phyloP scores from a whole-genome alignment of 805 yeast species.

The Pichia occidentalis region DNA sequence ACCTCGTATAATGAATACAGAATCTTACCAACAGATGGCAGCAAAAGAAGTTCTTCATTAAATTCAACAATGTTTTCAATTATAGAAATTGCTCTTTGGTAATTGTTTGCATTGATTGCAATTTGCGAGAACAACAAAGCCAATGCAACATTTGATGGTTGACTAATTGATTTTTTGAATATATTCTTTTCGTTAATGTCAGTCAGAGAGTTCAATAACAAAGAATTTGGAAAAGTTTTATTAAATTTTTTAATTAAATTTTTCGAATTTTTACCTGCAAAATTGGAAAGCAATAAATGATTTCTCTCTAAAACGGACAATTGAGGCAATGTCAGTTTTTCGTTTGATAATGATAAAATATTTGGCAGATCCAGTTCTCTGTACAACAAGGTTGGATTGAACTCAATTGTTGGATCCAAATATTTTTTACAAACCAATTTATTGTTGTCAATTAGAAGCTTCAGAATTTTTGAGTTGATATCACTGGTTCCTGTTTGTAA shows the following conservation, averaged over 20 bases:
- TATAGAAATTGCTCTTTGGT: constrained; percentile 30
- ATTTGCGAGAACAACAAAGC: constrained; percentile 32
- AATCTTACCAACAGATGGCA: constrained; percentile 46
- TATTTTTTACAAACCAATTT: constrained; percentile 28
- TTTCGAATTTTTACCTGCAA: constrained; percentile 30
- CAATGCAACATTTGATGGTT: constrained; percentile 27
- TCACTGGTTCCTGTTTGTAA: background rate
- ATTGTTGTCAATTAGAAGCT: constrained; percentile 41
- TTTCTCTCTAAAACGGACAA: constrained; percentile 36
- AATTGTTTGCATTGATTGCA: constrained; percentile 26
- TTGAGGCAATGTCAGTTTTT: constrained; percentile 36
- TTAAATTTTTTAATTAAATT: constrained; percentile 17
- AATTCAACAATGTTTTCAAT: constrained; percentile 28
- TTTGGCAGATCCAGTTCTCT: constrained; percentile 28
- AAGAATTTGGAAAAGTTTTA: constrained; percentile 21
- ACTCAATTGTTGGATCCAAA: constrained; percentile 1
- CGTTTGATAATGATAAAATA: constrained; percentile 22
- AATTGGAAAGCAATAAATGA: constrained; percentile 36
- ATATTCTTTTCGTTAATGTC: constrained; percentile 14
- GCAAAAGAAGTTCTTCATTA: constrained; percentile 11
- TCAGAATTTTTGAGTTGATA: constrained; percentile 34
- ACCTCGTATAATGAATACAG: constrained; percentile 44
- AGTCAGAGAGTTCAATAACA: constrained; percentile 16
- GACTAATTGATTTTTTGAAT: constrained; percentile 30
- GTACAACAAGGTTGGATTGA: constrained; percentile 25